Base-by-base conservation (phyloP, 169 alveolate genomes). In the Plasmodium gallinaceum region DNA sequence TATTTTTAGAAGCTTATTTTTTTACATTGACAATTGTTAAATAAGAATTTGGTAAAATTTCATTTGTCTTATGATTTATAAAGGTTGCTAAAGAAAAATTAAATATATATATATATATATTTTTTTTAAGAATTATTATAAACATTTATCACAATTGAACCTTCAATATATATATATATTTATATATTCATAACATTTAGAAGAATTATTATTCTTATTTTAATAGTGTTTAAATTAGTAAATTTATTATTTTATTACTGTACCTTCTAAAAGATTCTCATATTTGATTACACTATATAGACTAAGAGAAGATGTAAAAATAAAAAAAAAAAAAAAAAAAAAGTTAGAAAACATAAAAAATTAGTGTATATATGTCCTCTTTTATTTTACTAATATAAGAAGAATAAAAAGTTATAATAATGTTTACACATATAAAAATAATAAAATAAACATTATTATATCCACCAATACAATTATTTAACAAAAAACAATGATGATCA, bases 401-500 rank as follows among this genome's bases (percentile, higher is more conserved):
- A 26, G 88, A 39, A 24, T 76, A 69, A 64, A 64, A 64, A 68
- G 76, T 52, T 54, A 76, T 61, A 43, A 54, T 7, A 22, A 54
- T 52, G 39, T 76, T 42, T 32, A 69, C 26, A 42, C 18, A 48
- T 26, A 76, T 62, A 54, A 76, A 76, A 62, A 48, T 22, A 5
- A 76, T 37, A 39, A 24, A 76, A 46, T 76, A 76, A 62, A 62
- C 64, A 20, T 39, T 51, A 43, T 76, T 76, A 20, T 76, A 76
- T 45, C 88, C 88, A 1, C 88, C 88, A 39, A 76, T 76, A 62
- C 88, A 76, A 39, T 76, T 76, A 52, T 76, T 76, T 32, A 76
- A 64, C 66, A 76, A 52, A 65, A 62, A 76, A 65, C 88, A 76
- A 57, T 76, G 88, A 65, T 76, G 88, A 22, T 76, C 88, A 57